These are phyloP conservation scores for Podaxis mareebaensis DNA, from an alignment of 768 basidiomycete species.

Conservation along the genomic window DNA sequence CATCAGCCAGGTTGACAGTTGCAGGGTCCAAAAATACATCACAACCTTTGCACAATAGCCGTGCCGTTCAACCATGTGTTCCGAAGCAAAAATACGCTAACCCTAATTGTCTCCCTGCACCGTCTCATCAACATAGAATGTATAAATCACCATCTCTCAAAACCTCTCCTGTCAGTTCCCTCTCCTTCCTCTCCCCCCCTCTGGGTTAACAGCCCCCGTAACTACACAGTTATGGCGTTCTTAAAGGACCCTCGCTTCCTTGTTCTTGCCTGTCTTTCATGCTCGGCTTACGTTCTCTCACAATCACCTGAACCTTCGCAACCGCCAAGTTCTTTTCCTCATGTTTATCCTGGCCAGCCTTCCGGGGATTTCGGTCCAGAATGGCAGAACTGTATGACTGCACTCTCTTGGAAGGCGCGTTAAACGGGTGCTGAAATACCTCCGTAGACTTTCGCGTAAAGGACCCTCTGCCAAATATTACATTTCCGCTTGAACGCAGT, in stretches of 20 bases:
- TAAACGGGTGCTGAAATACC: neutral
- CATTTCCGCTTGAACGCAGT: constrained; percentile 49
- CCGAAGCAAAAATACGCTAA: constrained; percentile 4
- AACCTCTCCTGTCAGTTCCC: neutral
- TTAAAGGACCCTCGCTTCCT: constrained; percentile 25
- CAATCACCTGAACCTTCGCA: constrained; percentile 23
- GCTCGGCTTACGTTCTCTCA: constrained; percentile 23
- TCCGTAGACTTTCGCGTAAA: constrained; percentile 61
- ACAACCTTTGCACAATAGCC: neutral
- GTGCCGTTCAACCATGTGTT: neutral
- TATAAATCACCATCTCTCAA: neutral
- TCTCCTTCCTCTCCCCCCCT: constrained; percentile 7
- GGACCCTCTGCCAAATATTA: constrained; percentile 57
- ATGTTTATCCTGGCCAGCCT: constrained; percentile 48
- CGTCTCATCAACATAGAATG: constrained; percentile 1
- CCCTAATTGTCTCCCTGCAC: constrained; percentile 3
- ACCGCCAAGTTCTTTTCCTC: constrained; percentile 47
- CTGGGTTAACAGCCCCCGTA: neutral
- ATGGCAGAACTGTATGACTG: constrained; percentile 62
- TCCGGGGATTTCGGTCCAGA: constrained; percentile 48
- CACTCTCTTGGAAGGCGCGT: neutral
- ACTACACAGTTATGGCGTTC: constrained; percentile 21
- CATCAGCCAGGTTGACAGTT: constrained; percentile 1
- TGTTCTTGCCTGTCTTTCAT: constrained; percentile 25
- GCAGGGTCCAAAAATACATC: neutral